Evolutionary conservation across 2,329 filamentous ascomycete genomes (phyloP).

Genomic region (Aspergillus unguis): DNA sequence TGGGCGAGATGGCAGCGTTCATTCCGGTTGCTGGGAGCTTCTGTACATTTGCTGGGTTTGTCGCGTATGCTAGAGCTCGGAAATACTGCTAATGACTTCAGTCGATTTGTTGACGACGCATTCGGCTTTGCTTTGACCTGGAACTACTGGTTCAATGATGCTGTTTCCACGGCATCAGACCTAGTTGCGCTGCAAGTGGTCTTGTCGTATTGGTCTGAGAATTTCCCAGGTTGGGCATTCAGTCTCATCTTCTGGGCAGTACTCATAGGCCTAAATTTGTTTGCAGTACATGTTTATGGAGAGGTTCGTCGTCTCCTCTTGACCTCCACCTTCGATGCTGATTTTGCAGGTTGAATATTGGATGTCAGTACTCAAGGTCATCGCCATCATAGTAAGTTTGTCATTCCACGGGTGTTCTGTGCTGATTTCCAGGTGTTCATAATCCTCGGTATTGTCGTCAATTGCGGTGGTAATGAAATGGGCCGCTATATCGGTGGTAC

Average conservation of each 20-base stretch:
- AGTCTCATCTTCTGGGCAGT: conserved; percentile 61
- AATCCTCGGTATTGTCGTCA: conserved; percentile 59
- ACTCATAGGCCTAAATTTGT: conserved; percentile 52
- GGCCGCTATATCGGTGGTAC: conserved; percentile 57
- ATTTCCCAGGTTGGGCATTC: conserved; percentile 62
- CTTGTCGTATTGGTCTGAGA: conserved; percentile 60
- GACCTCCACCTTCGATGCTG: not conserved
- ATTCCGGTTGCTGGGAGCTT: conserved; percentile 55
- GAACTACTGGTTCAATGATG: conserved; percentile 64
- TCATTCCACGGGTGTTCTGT: not conserved
- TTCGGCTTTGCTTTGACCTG: conserved; percentile 45
- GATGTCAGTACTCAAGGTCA: conserved; percentile 42
- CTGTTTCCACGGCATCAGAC: conserved; percentile 58
- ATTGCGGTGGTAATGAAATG: conserved; percentile 54
- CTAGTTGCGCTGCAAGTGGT: conserved; percentile 58
- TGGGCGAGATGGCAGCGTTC: conserved; percentile 61
- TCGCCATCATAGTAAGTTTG: conserved; percentile 39
- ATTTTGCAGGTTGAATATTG: conserved; percentile 31
- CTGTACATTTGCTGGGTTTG: conserved; percentile 53
- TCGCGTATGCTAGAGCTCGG: not conserved
- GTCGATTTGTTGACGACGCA: conserved; percentile 45
- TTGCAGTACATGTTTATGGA: conserved; percentile 54
- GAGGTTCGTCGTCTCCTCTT: conserved; percentile 38
- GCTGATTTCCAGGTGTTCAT: conserved; percentile 53
- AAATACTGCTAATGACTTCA: conserved; percentile 13